Percentiles rank a stretch among this genome's conserved stretches.
phyloP scores from a whole-genome alignment of 1,284 basidiomycete genomes.

The Sanghuangporus baumii region DNA sequence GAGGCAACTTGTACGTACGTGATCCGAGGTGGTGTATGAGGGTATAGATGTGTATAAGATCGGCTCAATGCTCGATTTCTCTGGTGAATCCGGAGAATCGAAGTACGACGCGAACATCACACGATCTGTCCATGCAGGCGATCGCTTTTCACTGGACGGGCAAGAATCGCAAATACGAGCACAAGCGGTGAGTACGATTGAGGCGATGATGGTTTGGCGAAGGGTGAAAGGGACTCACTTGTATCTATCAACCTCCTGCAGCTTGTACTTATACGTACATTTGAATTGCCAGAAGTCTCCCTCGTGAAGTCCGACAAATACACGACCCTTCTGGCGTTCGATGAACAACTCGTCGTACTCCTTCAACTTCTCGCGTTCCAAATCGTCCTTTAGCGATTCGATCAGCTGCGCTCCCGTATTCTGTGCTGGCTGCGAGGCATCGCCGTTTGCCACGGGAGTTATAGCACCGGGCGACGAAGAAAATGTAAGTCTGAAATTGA shows the following conservation, averaged over 20 bases:
- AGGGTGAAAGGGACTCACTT: slow-evolving; percentile 43
- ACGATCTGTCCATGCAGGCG: slow-evolving; percentile 93
- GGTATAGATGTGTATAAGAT: slow-evolving; percentile 70
- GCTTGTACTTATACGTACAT: slow-evolving; percentile 82
- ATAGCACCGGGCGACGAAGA: slow-evolving; percentile 45
- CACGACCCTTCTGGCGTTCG: slow-evolving; percentile 57
- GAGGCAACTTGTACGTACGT: slow-evolving; percentile 37
- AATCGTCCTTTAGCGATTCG: slow-evolving; percentile 43
- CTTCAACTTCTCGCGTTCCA: slow-evolving; percentile 57
- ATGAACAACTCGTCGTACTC: slow-evolving; percentile 73
- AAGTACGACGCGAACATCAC: slow-evolving; percentile 81
- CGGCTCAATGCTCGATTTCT: slow-evolving; percentile 53
- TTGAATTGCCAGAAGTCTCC: slow-evolving; percentile 83
- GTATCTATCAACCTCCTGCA: slow-evolving; percentile 77
- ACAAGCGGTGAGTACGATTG: too few species aligned
- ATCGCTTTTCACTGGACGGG: slow-evolving; percentile 55
- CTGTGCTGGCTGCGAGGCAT: slow-evolving; percentile 21
- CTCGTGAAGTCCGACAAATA: slow-evolving; percentile 73
- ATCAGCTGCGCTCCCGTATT: slow-evolving; percentile 25
- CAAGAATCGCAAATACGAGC: background rate
- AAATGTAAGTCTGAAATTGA: slow-evolving; percentile 79
- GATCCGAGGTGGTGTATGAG: slow-evolving; percentile 73
- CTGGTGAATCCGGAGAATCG: slow-evolving; percentile 52
- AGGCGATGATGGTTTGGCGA: background rate
- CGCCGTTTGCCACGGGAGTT: slow-evolving; percentile 24